Percentiles rank a stretch among this genome's conserved stretches.
These are phyloP conservation scores for Sordariomycetes sp. DNA, from an alignment of 2,329 filamentous ascomycete species.

Conservation along the genomic window DNA sequence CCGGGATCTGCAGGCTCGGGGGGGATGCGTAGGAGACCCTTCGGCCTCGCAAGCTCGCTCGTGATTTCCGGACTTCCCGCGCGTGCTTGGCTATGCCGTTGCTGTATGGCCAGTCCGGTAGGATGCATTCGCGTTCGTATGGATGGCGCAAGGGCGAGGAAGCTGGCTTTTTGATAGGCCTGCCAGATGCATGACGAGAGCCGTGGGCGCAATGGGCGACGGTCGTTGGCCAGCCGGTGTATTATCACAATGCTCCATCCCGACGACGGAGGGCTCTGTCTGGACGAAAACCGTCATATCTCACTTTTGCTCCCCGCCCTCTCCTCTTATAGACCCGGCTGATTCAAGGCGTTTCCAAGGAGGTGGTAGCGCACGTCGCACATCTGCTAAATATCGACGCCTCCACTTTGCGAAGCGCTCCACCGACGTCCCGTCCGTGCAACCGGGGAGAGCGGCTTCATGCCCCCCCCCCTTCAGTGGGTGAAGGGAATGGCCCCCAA, in stretches of 20 bases:
- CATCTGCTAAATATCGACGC: neutral
- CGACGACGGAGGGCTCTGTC: neutral
- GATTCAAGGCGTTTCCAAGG: neutral
- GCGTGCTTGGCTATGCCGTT: neutral
- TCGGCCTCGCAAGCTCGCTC: neutral
- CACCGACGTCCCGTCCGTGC: neutral
- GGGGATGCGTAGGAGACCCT: neutral
- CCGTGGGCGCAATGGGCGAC: neutral
- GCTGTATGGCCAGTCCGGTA: neutral
- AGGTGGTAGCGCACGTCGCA: neutral
- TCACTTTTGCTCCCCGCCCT: neutral
- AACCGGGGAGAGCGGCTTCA: neutral
- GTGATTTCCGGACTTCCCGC: neutral
- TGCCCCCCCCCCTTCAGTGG: neutral
- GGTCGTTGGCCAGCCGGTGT: neutral
- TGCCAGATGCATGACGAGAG: neutral
- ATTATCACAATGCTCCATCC: neutral
- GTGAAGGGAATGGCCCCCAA: neutral
- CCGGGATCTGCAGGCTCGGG: too few relatives aligned
- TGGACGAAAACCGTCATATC: neutral
- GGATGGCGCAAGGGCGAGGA: neutral
- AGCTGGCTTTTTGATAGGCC: neutral
- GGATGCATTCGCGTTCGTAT: constrained; percentile 1
- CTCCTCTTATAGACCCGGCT: neutral
- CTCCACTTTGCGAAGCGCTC: neutral